Evolutionary conservation across 169 alveolate genomes (phyloP).

Genomic region (Eimeria mitis): DNA sequence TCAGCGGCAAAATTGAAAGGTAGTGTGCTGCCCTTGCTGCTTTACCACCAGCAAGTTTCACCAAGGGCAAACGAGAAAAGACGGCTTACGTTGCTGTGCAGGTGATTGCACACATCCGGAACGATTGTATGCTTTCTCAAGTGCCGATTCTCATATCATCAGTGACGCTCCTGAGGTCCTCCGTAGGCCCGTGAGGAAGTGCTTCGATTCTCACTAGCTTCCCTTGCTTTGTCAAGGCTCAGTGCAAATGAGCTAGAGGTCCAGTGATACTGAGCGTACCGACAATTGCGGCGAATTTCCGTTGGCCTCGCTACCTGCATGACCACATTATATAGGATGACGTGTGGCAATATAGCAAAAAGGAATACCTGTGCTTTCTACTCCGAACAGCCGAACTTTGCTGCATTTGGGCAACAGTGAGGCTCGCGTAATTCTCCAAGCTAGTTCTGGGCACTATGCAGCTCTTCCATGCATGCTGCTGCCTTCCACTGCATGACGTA

Average conservation of each 20-base stretch:
- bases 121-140: neutral
- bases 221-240: neutral
- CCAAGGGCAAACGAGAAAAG: neutral
- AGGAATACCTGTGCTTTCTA: neutral
- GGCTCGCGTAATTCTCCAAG: neutral
- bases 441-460: neutral
- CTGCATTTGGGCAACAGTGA: neutral
- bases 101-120: neutral
- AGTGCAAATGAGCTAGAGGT: neutral
- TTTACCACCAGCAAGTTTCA: too few species aligned
- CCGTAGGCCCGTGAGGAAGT: too few species aligned
- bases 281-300: constrained; percentile 6
- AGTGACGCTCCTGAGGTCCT: neutral
- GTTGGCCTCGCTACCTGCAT: neutral
- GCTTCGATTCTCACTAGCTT: neutral
- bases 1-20: too few species aligned
- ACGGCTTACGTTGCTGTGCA: neutral
- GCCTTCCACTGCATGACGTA: neutral
- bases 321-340: neutral
- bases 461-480: neutral
- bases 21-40: too few species aligned
- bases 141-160: neutral
- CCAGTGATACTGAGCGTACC: neutral
- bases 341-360: neutral
- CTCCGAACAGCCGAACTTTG: neutral